Percentiles rank a stretch among this genome's conserved stretches.
These are phyloP conservation scores for Rusavskia elegans DNA, from an alignment of 495 filamentous ascomycete genomes.

Conservation along the genomic window DNA sequence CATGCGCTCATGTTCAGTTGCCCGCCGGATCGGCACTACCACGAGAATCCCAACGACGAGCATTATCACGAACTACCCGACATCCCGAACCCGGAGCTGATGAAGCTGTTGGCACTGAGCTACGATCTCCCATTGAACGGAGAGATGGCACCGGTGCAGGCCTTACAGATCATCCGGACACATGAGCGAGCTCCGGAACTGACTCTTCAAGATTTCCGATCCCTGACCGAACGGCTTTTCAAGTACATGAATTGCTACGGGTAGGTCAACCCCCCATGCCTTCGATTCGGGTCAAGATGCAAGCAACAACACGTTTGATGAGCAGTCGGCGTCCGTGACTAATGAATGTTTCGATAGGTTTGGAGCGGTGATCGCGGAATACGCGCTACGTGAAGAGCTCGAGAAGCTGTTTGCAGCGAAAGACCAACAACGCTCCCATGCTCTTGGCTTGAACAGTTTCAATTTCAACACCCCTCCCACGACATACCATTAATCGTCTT, in stretches of 20 bases:
- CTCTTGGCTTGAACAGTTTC: background rate
- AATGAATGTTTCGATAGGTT: slow-evolving; percentile 35
- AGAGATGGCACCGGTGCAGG: slow-evolving; percentile 95
- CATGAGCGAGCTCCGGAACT: slow-evolving; percentile 54
- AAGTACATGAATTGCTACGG: slow-evolving; percentile 86
- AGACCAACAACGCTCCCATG: background rate
- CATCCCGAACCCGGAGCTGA: slow-evolving; percentile 55
- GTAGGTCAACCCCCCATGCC: slow-evolving; percentile 29
- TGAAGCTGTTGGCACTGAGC: slow-evolving; percentile 71
- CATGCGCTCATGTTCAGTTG: slow-evolving; percentile 85
- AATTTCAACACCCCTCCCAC: background rate
- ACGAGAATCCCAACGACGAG: slow-evolving; percentile 24
- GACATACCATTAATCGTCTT: background rate
- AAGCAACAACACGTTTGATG: background rate
- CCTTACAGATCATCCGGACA: slow-evolving; percentile 64
- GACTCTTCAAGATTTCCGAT: slow-evolving; percentile 50
- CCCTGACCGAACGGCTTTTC: slow-evolving; percentile 54
- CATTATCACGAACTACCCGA: slow-evolving; percentile 29
- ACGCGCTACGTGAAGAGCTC: slow-evolving; percentile 77
- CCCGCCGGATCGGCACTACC: slow-evolving; percentile 44
- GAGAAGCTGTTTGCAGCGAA: slow-evolving; percentile 48
- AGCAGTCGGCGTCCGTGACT: no score
- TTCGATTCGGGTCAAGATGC: background rate
- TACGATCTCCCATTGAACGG: slow-evolving; percentile 70
- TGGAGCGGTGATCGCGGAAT: slow-evolving; percentile 77